Evolutionary conservation across 192 early-diverging fungal genomes (phyloP).

Genomic region (Backusella macrospora): DNA sequence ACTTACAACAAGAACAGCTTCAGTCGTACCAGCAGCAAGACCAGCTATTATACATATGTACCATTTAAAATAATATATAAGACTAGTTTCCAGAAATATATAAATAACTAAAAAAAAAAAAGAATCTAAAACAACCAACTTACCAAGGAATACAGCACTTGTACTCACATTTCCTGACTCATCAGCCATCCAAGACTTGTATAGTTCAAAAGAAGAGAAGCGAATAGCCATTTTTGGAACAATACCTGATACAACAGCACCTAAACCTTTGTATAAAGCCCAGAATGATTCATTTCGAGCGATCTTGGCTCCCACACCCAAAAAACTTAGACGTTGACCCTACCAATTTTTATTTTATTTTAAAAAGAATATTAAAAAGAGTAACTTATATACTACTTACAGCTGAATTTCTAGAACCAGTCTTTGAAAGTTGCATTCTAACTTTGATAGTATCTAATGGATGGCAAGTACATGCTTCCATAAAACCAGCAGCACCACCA

Average conservation of each 20-base stretch:
- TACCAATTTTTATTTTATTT: not conserved
- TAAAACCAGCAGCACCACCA: slow-evolving; percentile 88
- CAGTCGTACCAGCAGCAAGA: slow-evolving; percentile 89
- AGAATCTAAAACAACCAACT: slow-evolving; percentile 12
- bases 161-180: slow-evolving; percentile 58
- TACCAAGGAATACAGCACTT: slow-evolving; percentile 60
- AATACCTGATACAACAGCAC: slow-evolving; percentile 93
- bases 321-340: slow-evolving; percentile 60
- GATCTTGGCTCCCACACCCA: slow-evolving; percentile 82
- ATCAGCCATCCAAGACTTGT: slow-evolving; percentile 79
- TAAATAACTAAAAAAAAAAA: no score
- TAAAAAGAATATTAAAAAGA: not conserved
- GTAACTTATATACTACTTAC: slow-evolving; percentile 39
- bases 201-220: slow-evolving; percentile 93
- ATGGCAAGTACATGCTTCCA: slow-evolving; percentile 88
- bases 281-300: slow-evolving; percentile 83
- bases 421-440: slow-evolving; percentile 88
- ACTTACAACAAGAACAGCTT: slow-evolving; percentile 92
- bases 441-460: slow-evolving; percentile 98
- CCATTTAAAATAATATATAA: slow-evolving; percentile 20
- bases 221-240: slow-evolving; percentile 99
- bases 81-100: not conserved
- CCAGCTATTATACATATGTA: slow-evolving; percentile 57
- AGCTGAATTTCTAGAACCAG: slow-evolving; percentile 50
- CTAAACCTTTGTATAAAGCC: slow-evolving; percentile 95